Evolutionary conservation across 2,329 filamentous ascomycete genomes (phyloP).

Genomic region (Monosporascus cannonballus): DNA sequence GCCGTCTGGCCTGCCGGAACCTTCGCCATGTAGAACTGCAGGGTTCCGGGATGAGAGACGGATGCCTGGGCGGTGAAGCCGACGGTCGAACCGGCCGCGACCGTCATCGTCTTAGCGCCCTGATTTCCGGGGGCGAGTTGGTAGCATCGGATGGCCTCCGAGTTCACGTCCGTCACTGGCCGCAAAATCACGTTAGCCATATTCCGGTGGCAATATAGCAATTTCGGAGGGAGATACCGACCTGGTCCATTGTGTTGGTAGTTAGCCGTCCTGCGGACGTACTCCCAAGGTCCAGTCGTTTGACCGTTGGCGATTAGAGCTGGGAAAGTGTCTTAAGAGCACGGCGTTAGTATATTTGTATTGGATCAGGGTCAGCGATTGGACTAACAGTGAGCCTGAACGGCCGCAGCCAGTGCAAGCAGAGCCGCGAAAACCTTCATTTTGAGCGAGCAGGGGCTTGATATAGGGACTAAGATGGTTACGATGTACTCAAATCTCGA

Average conservation of each 20-base stretch:
- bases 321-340: conserved; percentile 33
- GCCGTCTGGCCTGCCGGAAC: conserved; percentile 31
- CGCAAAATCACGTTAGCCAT: not conserved
- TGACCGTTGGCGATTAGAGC: conserved; percentile 28
- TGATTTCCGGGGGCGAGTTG: conserved; percentile 35
- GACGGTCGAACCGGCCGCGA: conserved; percentile 38
- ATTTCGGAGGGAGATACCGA: conserved; percentile 3
- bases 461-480: not conserved
- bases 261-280: conserved; percentile 42
- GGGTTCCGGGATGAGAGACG: conserved; percentile 36
- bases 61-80: conserved; percentile 36
- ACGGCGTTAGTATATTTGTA: conserved; percentile 1
- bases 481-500: not conserved
- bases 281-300: conserved; percentile 36
- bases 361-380: not conserved
- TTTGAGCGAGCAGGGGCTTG: not conserved
- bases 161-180: conserved; percentile 39
- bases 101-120: conserved; percentile 33
- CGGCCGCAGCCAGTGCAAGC: conserved; percentile 20
- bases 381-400: conserved; percentile 33
- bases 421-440: conserved; percentile 21
- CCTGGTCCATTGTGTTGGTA: conserved; percentile 41
- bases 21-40: conserved; percentile 35
- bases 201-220: not conserved
- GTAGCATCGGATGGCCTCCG: conserved; percentile 45